Conservation (phyloP, 73 alveolate species). For the Paramecium biaurelia region DNA sequence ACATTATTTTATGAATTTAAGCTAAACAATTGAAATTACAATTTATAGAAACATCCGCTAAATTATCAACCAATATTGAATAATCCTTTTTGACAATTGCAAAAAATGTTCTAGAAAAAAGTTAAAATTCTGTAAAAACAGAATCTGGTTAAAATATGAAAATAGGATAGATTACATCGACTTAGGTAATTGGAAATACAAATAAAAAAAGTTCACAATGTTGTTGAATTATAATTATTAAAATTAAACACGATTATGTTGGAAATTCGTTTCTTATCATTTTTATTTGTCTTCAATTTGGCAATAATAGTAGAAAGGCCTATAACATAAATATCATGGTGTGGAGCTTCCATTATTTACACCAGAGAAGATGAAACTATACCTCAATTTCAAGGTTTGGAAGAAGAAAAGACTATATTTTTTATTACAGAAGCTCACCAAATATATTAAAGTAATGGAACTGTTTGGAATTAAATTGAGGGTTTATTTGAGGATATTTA, state of each 20-base stretch:
- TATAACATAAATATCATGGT: constrained; percentile 1
- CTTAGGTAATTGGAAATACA: neutral
- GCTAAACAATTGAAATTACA: constrained; percentile 52
- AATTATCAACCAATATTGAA: constrained; percentile 56
- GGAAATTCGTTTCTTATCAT: constrained; percentile 12
- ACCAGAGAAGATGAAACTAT: constrained; percentile 40
- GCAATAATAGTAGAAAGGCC: constrained; percentile 11
- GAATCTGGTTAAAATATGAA: neutral
- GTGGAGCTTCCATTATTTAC: constrained; percentile 41
- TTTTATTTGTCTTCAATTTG: neutral
- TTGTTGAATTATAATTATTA: neutral
- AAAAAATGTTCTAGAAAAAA: constrained; percentile 53
- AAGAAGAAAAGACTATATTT: constrained; percentile 21
- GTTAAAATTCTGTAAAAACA: neutral
- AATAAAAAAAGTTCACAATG: constrained; percentile 1
- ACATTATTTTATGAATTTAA: neutral
- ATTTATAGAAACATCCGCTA: constrained; percentile 65
- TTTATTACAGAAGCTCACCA: neutral
- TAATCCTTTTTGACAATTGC: constrained; percentile 60
- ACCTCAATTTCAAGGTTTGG: neutral
- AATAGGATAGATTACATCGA: neutral
- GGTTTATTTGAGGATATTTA: neutral
- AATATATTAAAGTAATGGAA: constrained; percentile 22
- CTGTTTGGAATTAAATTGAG: constrained; percentile 20
- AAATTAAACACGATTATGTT: constrained; percentile 11